These are phyloP conservation scores for Microbotryum saponariae DNA, from an alignment of 1,284 basidiomycete species.

Conservation along the genomic window DNA sequence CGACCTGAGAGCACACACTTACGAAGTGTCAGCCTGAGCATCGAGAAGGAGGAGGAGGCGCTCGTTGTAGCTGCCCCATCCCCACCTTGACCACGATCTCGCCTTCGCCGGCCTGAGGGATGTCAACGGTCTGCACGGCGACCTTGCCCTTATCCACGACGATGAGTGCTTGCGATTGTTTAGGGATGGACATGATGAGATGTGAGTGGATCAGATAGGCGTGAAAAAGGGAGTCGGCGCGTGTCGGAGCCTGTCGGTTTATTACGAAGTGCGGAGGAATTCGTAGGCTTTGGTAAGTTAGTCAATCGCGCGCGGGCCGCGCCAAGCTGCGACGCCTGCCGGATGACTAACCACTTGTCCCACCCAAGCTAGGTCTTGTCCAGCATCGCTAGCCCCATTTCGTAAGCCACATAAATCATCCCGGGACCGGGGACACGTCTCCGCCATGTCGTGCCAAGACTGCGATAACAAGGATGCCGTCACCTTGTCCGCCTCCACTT, in stretches of 20 bases:
- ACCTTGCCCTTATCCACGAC: conserved; percentile 10
- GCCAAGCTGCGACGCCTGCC: too few species aligned
- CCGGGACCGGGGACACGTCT: too few species aligned
- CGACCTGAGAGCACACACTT: neutral
- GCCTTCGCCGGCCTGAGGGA: neutral
- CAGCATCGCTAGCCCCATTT: too few species aligned
- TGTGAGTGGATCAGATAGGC: neutral
- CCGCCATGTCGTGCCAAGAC: neutral
- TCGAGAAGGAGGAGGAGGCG: neutral
- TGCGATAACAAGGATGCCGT: neutral
- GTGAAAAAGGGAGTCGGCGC: neutral
- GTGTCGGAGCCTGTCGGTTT: too few species aligned
- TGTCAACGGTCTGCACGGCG: conserved; percentile 6
- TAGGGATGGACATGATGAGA: neutral
- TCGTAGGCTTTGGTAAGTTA: too few species aligned
- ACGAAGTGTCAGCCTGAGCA: neutral
- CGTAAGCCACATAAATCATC: too few species aligned
- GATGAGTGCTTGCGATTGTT: conserved; percentile 9
- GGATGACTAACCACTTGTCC: too few species aligned
- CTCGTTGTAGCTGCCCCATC: neutral
- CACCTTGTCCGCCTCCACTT: neutral
- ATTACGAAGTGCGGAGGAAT: too few species aligned
- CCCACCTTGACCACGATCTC: conserved; percentile 23
- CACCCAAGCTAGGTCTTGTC: too few species aligned
- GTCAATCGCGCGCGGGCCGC: too few species aligned